Percentiles rank a stretch among this genome's conserved stretches.
These are phyloP conservation scores for Alternaria ventricosa DNA, from an alignment of 2,329 filamentous ascomycete species.

Conservation along the genomic window DNA sequence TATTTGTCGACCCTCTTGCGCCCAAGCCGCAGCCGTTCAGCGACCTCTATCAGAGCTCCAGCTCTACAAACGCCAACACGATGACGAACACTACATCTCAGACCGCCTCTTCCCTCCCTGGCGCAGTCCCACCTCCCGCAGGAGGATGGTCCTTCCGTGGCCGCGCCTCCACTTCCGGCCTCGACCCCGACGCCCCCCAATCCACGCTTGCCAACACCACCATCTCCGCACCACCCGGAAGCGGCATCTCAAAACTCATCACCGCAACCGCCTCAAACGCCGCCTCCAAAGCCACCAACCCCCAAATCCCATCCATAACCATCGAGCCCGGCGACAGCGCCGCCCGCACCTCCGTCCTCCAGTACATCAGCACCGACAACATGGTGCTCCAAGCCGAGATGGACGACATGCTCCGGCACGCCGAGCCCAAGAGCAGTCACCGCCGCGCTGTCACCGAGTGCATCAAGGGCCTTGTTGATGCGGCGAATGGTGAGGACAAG, in stretches of 20 bases:
- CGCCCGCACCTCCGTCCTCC: not conserved
- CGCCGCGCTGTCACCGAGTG: not conserved
- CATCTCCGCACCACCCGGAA: not conserved
- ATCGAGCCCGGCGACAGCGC: not conserved
- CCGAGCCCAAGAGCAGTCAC: not conserved
- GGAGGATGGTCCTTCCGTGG: not conserved
- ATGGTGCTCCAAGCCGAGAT: conserved; percentile 1
- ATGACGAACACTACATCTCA: not conserved
- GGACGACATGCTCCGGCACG: not conserved
- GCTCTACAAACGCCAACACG: not conserved
- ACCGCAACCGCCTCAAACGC: not conserved
- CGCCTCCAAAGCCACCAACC: not conserved
- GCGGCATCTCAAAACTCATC: not conserved
- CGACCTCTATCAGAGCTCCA: not conserved
- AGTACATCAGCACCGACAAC: not conserved
- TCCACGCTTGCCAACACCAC: not conserved
- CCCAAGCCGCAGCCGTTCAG: not conserved
- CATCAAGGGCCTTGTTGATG: not conserved
- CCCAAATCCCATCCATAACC: not conserved
- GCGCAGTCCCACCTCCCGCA: not conserved
- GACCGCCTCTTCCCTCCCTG: not conserved
- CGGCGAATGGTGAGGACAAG: not conserved
- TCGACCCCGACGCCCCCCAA: not conserved
- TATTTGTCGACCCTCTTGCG: conserved; percentile 2
- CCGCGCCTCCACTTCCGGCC: not conserved